Base-by-base conservation (phyloP, 208 protist genomes). In the Trypanosoma melophagium region DNA sequence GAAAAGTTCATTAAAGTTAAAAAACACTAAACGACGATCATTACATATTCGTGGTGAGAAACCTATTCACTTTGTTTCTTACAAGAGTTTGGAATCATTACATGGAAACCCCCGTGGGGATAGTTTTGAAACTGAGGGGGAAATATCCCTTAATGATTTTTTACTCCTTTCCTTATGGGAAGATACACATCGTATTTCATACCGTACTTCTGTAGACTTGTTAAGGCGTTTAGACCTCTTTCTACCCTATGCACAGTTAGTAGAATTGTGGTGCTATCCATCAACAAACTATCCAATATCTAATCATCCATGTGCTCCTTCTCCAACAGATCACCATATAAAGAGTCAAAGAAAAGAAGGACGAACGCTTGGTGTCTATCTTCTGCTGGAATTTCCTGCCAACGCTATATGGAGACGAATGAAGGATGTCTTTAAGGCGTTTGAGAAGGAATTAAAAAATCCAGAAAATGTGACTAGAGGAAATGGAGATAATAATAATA, bases 131-230 rank as follows among this genome's bases (percentile, higher is more conserved):
- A 28, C 2, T 25, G 31, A 51, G 12, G 31, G 13, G 24, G 22
- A 40, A 24, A 45, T 64, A 7, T 19, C 40, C 3, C 28, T 77
- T 16, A 69, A 63, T 12, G 66, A 80, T 10, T 75, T 80, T 65
- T 22, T 80, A 12, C 28, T 80, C 9, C 52, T 80, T 22, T 80
- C 75, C 3, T 53, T 80, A 22, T 80, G 69, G 75, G 75, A 80
- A 40, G 75, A 80, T 58, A 41, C 16, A 19, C 21, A 80, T 19
- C 61, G 70, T 8, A 65, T 80, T 28, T 24, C 70, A 5, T 80
- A 80, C 47, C 51, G 59, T 16, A 56, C 69, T 40, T 55, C 75
- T n/a, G 49, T 73, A 8, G 69, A 75, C 42, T 31, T 80, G 40
- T 51, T 80, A 12, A 59, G 45, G 25, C 54, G 61, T 7, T 25